These are phyloP conservation scores for Sphaerulina musiva DNA, from an alignment of 2,329 filamentous ascomycete genomes.

Conservation along the genomic window DNA sequence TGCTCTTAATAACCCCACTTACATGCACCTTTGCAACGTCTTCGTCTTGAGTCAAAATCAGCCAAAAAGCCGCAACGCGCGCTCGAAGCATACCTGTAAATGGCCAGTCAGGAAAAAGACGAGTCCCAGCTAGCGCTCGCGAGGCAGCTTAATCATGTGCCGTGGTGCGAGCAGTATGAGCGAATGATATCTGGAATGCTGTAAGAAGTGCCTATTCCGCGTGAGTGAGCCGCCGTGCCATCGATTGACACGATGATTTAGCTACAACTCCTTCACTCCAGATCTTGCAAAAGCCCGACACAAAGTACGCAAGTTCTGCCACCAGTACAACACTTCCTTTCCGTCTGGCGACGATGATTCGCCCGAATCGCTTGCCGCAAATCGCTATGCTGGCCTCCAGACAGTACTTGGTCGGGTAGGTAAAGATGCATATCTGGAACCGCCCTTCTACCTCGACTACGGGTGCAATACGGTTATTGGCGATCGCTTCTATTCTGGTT, in stretches of 20 bases:
- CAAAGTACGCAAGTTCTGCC: constrained; percentile 49
- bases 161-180: constrained; percentile 56
- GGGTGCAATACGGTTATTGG: constrained; percentile 60
- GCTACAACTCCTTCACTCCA: constrained; percentile 44
- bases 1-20: too few relatives aligned
- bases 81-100: background rate
- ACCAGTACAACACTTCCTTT: constrained; percentile 55
- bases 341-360: constrained; percentile 30
- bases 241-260: background rate
- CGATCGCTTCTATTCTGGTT: constrained; percentile 58
- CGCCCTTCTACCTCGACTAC: constrained; percentile 58
- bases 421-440: constrained; percentile 49
- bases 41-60: background rate
- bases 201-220: constrained; percentile 24
- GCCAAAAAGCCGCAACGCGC: background rate
- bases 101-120: constrained; percentile 38
- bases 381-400: constrained; percentile 10
- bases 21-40: background rate
- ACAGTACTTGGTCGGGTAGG: constrained; percentile 21
- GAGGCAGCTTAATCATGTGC: constrained; percentile 46
- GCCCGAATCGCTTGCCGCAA: constrained; percentile 5
- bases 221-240: background rate
- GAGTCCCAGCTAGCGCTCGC: constrained; percentile 41
- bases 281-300: constrained; percentile 49
- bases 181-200: constrained; percentile 60